Conservation (phyloP, 768 basidiomycete genomes). For the Hygrophoropsis aurantiaca region DNA sequence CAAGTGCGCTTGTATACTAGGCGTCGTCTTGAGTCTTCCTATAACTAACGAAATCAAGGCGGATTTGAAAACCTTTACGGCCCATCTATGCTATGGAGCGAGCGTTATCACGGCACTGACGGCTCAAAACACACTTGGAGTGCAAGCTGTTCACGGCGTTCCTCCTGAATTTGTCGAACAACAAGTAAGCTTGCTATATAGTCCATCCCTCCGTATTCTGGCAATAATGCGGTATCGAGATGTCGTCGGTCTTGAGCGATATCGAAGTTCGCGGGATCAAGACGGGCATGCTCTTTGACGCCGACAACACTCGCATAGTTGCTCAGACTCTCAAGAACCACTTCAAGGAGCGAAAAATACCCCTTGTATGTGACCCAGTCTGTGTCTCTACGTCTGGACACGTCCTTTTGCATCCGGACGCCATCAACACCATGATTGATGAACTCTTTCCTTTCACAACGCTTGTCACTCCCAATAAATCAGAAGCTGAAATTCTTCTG, state of each 20-base stretch:
- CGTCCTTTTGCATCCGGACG: constrained; percentile 65
- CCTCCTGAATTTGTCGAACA: constrained; percentile 70
- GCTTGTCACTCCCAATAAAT: constrained; percentile 82
- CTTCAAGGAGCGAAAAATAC: constrained; percentile 39
- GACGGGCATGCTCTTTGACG: constrained; percentile 84
- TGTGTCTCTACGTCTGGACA: constrained; percentile 91
- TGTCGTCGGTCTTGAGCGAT: constrained; percentile 70
- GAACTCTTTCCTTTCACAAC: constrained; percentile 72
- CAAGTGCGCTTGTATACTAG: constrained; percentile 49
- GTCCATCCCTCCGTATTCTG: not conserved
- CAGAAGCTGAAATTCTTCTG: constrained; percentile 74
- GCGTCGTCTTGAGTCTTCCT: not conserved
- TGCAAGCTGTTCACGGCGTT: constrained; percentile 68
- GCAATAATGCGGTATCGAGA: constrained; percentile 38
- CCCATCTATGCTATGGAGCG: constrained; percentile 75
- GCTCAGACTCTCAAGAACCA: constrained; percentile 47
- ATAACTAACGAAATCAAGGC: constrained; percentile 47
- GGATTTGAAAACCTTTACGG: constrained; percentile 83
- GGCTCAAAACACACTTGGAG: constrained; percentile 86
- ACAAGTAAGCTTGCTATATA: constrained; percentile 51
- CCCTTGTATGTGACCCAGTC: constrained; percentile 85
- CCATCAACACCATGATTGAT: constrained; percentile 55
- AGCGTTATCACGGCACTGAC: constrained; percentile 85
- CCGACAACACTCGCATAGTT: constrained; percentile 50
- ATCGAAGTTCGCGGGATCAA: constrained; percentile 74